phyloP scores from a whole-genome alignment of 140 eudicot species.

The Cichorium intybus region DNA sequence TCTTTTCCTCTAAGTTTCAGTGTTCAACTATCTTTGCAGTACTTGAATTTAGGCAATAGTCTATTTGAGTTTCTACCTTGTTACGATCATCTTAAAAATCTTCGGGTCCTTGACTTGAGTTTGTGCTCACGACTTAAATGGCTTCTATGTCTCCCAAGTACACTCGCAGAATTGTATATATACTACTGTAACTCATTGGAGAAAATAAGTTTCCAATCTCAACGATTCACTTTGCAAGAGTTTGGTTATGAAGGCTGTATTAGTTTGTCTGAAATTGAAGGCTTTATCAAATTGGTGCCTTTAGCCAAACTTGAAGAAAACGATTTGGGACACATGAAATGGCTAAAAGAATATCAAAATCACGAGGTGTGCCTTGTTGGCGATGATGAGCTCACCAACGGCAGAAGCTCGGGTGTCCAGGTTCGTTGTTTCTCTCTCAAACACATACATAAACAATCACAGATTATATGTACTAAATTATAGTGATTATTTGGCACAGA shows the following conservation, averaged over 20 bases:
- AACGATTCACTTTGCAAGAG: not conserved
- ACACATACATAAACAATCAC: not conserved
- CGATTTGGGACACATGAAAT: slow-evolving; percentile 1
- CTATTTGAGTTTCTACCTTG: slow-evolving; percentile 7
- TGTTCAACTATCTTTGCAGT: slow-evolving; percentile 9
- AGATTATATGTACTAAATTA: not conserved
- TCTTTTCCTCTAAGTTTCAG: slow-evolving; percentile 15
- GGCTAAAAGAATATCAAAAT: slow-evolving; percentile 1
- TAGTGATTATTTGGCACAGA: slow-evolving; percentile 9
- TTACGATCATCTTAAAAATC: slow-evolving; percentile 13
- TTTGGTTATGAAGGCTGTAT: slow-evolving; percentile 18
- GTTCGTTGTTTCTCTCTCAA: not conserved
- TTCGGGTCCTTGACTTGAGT: slow-evolving; percentile 20
- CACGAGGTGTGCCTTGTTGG: not conserved
- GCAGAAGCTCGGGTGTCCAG: not conserved
- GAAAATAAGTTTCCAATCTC: not conserved
- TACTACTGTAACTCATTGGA: slow-evolving; percentile 15
- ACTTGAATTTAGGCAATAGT: slow-evolving; percentile 20
- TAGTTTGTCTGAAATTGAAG: slow-evolving; percentile 13
- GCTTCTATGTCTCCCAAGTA: slow-evolving; percentile 9
- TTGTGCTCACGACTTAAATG: slow-evolving; percentile 10
- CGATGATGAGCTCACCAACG: slow-evolving; percentile 15
- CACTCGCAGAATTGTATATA: slow-evolving; percentile 16
- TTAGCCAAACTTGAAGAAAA: slow-evolving; percentile 10
- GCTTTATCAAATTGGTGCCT: slow-evolving; percentile 12